Evolutionary conservation across 345 rosid species (phyloP).

Genomic region (Balakata baccata): DNA sequence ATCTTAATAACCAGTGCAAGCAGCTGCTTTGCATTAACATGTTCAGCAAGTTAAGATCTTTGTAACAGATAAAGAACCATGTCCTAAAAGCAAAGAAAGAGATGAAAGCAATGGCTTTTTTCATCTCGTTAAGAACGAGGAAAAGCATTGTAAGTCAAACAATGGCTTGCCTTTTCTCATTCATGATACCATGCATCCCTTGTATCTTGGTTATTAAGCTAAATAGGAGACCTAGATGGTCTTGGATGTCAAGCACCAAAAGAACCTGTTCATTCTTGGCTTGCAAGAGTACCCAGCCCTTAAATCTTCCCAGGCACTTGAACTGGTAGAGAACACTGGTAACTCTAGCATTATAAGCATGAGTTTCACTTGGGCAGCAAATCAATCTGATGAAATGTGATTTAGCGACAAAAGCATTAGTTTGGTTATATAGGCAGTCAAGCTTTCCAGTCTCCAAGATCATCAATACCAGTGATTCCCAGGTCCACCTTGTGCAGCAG

Average conservation of each 20-base stretch:
- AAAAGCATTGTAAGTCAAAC: constrained; percentile 2
- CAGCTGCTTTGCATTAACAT: too few relatives aligned
- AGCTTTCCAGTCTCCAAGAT: background rate
- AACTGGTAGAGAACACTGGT: background rate
- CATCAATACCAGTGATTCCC: constrained; percentile 70
- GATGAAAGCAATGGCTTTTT: background rate
- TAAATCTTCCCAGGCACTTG: constrained; percentile 10
- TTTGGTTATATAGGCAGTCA: background rate
- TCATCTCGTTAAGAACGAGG: background rate
- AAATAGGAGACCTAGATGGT: constrained; percentile 15
- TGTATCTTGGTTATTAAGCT: constrained; percentile 8
- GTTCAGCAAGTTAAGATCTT: too few relatives aligned
- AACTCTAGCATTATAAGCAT: constrained; percentile 8
- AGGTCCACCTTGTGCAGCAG: constrained; percentile 71
- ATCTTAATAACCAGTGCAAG: too few relatives aligned
- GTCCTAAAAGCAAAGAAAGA: background rate
- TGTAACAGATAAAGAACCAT: background rate
- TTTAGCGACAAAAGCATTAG: background rate
- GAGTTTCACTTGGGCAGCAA: constrained; percentile 14
- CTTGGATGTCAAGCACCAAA: constrained; percentile 8
- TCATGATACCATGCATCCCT: constrained; percentile 7
- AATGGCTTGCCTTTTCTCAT: constrained; percentile 18
- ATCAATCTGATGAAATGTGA: background rate
- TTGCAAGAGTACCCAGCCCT: background rate
- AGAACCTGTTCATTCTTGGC: constrained; percentile 23